phyloP scores from a whole-genome alignment of 768 basidiomycete species.

The Hypholoma sublateritium region DNA sequence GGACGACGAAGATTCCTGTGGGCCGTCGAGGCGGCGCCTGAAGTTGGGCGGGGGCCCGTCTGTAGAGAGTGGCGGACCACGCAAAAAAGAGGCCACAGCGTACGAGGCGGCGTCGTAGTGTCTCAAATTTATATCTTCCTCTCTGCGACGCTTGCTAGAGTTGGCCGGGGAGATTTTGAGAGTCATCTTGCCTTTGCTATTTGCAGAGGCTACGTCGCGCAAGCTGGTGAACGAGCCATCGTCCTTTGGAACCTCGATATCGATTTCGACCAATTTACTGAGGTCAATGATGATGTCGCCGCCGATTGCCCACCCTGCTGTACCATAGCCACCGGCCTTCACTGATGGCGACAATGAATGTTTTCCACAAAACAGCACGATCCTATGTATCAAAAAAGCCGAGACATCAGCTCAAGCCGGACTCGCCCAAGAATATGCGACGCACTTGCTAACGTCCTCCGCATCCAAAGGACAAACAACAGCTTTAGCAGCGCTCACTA shows the following conservation, averaged over 20 bases:
- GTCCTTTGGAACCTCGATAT: slow-evolving; percentile 59
- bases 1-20: slow-evolving; percentile 7
- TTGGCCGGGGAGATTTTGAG: slow-evolving; percentile 14
- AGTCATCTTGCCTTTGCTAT: slow-evolving; percentile 55
- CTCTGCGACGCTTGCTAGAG: slow-evolving; percentile 54
- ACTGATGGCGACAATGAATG: slow-evolving; percentile 73
- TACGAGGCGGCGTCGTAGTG: slow-evolving; percentile 57
- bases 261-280: slow-evolving; percentile 61
- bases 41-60: slow-evolving; percentile 34
- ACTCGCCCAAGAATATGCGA: slow-evolving; percentile 4
- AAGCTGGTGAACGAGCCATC: slow-evolving; percentile 63
- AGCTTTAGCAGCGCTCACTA: slow-evolving; percentile 56
- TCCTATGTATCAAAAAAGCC: slow-evolving; percentile 34
- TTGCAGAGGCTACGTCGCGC: slow-evolving; percentile 48
- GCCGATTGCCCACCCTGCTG: slow-evolving; percentile 84
- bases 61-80: slow-evolving; percentile 29
- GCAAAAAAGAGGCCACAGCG: slow-evolving; percentile 51
- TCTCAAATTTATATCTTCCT: slow-evolving; percentile 52
- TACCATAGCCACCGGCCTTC: slow-evolving; percentile 91
- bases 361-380: slow-evolving; percentile 71
- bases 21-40: slow-evolving; percentile 32
- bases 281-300: slow-evolving; percentile 88
- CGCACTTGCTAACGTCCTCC: slow-evolving; percentile 79
- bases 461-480: slow-evolving; percentile 78
- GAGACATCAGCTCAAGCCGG: not conserved